phyloP scores from a whole-genome alignment of 177 flowering plant genomes.

The Vitis hybrid region DNA sequence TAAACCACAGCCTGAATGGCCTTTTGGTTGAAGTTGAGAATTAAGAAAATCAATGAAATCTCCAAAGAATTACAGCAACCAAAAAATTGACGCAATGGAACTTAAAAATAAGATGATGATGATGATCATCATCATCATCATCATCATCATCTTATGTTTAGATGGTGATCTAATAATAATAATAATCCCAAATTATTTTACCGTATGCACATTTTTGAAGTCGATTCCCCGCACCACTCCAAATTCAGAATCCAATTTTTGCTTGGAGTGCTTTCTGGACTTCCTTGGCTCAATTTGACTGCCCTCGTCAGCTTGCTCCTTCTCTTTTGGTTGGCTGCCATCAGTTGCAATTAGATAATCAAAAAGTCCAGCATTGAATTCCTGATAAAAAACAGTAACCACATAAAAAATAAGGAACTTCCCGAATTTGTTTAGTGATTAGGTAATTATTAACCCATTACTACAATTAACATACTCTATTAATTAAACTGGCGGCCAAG shows the following conservation, averaged over 20 bases:
- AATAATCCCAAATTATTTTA: slow-evolving; percentile 27
- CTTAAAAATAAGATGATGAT: too few relatives aligned
- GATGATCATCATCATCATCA: too few relatives aligned
- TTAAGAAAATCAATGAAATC: too few relatives aligned
- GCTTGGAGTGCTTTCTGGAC: slow-evolving; percentile 53
- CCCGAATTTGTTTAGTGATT: too few relatives aligned
- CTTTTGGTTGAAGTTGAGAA: too few relatives aligned
- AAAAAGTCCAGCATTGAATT: slow-evolving; percentile 94
- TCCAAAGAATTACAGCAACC: too few relatives aligned
- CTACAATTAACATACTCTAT: not conserved
- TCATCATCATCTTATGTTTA: too few relatives aligned
- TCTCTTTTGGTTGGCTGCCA: slow-evolving; percentile 51
- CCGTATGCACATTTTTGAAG: slow-evolving; percentile 94
- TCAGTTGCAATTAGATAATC: slow-evolving; percentile 95
- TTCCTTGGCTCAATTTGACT: slow-evolving; percentile 38
- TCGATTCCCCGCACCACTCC: slow-evolving; percentile 96
- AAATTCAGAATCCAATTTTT: slow-evolving; percentile 75
- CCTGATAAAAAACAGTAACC: slow-evolving; percentile 40
- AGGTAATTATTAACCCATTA: not conserved
- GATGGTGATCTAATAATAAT: too few relatives aligned
- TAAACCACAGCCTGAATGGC: too few relatives aligned
- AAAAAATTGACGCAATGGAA: too few relatives aligned
- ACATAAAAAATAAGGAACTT: not conserved
- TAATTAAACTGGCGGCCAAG: too few relatives aligned
- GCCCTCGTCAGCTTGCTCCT: slow-evolving; percentile 39